These are phyloP conservation scores for Mucor indicus DNA, from an alignment of 371 early-diverging fungal species.

Conservation along the genomic window DNA sequence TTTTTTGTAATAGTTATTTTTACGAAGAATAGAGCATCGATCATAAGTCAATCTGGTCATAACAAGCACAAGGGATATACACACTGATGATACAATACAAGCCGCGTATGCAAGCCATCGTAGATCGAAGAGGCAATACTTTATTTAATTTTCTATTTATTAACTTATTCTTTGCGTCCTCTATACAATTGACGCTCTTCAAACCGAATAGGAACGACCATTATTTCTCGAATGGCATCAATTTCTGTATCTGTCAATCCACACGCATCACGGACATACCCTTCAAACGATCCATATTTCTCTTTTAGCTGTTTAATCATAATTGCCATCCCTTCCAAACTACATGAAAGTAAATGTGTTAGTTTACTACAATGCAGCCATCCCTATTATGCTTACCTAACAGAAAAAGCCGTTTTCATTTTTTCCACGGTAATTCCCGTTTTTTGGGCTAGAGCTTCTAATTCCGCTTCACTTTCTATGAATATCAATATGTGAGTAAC, in stretches of 20 bases:
- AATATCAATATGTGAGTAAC: neutral
- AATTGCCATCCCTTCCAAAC: conserved; percentile 24
- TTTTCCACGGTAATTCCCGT: conserved; percentile 25
- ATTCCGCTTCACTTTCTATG: conserved; percentile 14
- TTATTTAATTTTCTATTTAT: neutral
- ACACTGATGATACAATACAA: too few species aligned
- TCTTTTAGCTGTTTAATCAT: conserved; percentile 18
- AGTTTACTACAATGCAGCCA: too few species aligned
- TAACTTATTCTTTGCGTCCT: conserved; percentile 23
- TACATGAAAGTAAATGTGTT: neutral
- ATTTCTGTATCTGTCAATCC: conserved; percentile 19
- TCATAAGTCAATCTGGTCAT: too few species aligned
- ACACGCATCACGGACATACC: conserved; percentile 23
- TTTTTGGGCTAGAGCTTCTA: conserved; percentile 8
- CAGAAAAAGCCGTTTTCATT: conserved; percentile 36
- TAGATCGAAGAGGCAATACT: neutral
- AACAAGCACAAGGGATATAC: too few species aligned
- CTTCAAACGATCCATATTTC: conserved; percentile 33
- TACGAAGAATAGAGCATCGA: too few species aligned
- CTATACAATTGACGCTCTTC: conserved; percentile 38
- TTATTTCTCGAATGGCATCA: conserved; percentile 18
- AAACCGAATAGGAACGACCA: conserved; percentile 33
- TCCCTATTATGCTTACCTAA: too few species aligned
- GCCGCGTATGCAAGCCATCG: too few species aligned
- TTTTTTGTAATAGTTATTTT: too few species aligned